phyloP scores from a whole-genome alignment of 805 yeast species.

The Metschnikowia bowlesiae region DNA sequence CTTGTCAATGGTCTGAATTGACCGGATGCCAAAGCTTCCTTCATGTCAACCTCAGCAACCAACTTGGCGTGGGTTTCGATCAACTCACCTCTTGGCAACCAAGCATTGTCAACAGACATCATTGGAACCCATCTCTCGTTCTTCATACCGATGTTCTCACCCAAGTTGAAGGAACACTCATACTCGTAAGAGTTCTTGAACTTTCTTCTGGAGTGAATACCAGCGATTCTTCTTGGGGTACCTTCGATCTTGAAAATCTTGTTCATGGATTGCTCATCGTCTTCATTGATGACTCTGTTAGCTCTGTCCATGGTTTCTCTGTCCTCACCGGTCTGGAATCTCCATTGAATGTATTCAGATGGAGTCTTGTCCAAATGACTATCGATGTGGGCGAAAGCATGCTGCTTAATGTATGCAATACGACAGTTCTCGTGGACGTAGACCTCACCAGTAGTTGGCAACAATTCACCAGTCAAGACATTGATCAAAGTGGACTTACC shows the following conservation, averaged over 20 bases:
- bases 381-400: constrained; percentile 99
- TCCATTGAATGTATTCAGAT: constrained; percentile 99
- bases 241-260: constrained; percentile 99
- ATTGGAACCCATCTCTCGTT: constrained; percentile 99
- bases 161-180: constrained; percentile 95
- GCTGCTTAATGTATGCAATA: constrained; percentile 99
- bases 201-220: constrained; percentile 95
- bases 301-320: constrained; percentile 99
- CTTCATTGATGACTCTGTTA: constrained; percentile 95
- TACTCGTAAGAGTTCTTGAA: constrained; percentile 99
- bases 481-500: constrained; percentile 99
- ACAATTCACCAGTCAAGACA: constrained; percentile 98
- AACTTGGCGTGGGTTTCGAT: constrained; percentile 95
- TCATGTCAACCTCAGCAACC: constrained; percentile 99
- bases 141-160: constrained; percentile 99
- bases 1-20: constrained; percentile 99
- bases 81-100: constrained; percentile 98
- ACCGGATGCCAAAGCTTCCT: constrained; percentile 99
- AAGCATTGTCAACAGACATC: constrained; percentile 99
- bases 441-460: constrained; percentile 98
- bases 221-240: constrained; percentile 94
- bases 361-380: constrained; percentile 99
- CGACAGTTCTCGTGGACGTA: constrained; percentile 99
- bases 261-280: constrained; percentile 98
- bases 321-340: constrained; percentile 99